Percentiles rank a stretch among this genome's conserved stretches.
Evolutionary conservation across 805 yeast genomes (phyloP).

Genomic region (Nakazawaea peltata): DNA sequence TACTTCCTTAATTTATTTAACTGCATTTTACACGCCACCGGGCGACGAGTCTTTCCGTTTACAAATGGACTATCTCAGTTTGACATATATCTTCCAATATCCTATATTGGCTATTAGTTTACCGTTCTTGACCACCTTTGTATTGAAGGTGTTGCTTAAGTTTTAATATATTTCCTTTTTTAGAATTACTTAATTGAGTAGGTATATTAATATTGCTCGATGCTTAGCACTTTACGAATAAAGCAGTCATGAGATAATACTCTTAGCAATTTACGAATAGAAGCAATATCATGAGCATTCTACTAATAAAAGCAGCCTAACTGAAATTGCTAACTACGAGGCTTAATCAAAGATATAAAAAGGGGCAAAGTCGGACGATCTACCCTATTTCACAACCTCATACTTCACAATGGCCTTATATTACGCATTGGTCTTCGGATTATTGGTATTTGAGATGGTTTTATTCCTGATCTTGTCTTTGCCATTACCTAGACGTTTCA

Average conservation of each 20-base stretch:
- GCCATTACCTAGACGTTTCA: slow-evolving; percentile 72
- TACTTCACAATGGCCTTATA: slow-evolving; percentile 35
- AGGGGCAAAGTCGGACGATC: too few relatives aligned
- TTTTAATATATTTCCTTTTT: neutral
- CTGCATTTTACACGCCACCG: slow-evolving; percentile 80
- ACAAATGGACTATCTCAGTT: slow-evolving; percentile 83
- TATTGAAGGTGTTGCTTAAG: slow-evolving; percentile 35
- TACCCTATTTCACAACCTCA: too few relatives aligned
- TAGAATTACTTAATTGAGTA: too few relatives aligned
- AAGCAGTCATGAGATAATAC: too few relatives aligned
- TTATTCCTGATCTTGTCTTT: slow-evolving; percentile 73
- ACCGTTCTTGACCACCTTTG: slow-evolving; percentile 69
- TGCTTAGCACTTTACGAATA: too few relatives aligned
- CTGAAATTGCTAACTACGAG: too few relatives aligned
- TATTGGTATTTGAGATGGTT: slow-evolving; percentile 70
- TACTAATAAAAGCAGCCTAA: too few relatives aligned
- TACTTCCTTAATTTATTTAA: slow-evolving; percentile 79
- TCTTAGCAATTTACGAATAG: too few relatives aligned
- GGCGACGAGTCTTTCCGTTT: slow-evolving; percentile 32
- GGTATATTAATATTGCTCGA: too few relatives aligned
- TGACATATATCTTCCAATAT: slow-evolving; percentile 69
- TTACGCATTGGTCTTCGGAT: slow-evolving; percentile 53
- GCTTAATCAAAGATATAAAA: too few relatives aligned
- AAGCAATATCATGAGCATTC: too few relatives aligned
- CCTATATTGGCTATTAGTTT: slow-evolving; percentile 56